phyloP scores from a whole-genome alignment of 495 filamentous ascomycete genomes.

The Lasiosphaeriaceae sp. region DNA sequence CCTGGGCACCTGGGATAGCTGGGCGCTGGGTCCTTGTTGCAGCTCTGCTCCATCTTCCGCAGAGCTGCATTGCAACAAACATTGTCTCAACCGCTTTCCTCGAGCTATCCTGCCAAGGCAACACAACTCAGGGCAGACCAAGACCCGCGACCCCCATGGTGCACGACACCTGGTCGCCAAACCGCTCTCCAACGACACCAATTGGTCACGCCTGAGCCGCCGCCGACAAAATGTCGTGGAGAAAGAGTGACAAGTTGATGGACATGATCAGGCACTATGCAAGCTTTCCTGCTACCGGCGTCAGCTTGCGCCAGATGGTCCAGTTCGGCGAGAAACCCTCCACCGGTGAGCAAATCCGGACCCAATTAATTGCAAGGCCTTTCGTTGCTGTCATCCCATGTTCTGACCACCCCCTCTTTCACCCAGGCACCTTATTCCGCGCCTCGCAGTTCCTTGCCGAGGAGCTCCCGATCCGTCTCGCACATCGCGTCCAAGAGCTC shows the following conservation, averaged over 20 bases:
- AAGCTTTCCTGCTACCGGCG: slow-evolving; percentile 93
- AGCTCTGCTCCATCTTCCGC: not conserved
- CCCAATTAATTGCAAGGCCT: slow-evolving; percentile 8
- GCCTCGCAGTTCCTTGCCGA: slow-evolving; percentile 98
- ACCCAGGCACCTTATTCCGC: slow-evolving; percentile 89
- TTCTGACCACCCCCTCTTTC: slow-evolving; percentile 7
- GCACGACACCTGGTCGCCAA: slow-evolving; percentile 21
- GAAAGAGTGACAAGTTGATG: slow-evolving; percentile 84
- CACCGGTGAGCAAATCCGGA: slow-evolving; percentile 55
- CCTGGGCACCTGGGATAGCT: too few relatives aligned
- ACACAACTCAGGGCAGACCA: not conserved
- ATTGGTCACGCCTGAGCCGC: slow-evolving; percentile 30
- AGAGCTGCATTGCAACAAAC: not conserved
- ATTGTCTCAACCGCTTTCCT: not conserved
- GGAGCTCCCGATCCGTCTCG: slow-evolving; percentile 93
- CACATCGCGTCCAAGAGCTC: slow-evolving; percentile 92
- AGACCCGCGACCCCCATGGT: slow-evolving; percentile 16
- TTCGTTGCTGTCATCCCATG: slow-evolving; percentile 14
- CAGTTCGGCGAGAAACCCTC: slow-evolving; percentile 94
- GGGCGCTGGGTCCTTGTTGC: not conserved
- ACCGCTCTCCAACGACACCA: slow-evolving; percentile 26
- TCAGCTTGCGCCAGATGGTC: slow-evolving; percentile 97
- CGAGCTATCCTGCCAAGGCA: not conserved
- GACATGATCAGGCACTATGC: slow-evolving; percentile 98
- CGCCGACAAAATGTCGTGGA: slow-evolving; percentile 72